Base-by-base conservation (phyloP, 2,329 filamentous ascomycete species). In the Eutypella sp. region DNA sequence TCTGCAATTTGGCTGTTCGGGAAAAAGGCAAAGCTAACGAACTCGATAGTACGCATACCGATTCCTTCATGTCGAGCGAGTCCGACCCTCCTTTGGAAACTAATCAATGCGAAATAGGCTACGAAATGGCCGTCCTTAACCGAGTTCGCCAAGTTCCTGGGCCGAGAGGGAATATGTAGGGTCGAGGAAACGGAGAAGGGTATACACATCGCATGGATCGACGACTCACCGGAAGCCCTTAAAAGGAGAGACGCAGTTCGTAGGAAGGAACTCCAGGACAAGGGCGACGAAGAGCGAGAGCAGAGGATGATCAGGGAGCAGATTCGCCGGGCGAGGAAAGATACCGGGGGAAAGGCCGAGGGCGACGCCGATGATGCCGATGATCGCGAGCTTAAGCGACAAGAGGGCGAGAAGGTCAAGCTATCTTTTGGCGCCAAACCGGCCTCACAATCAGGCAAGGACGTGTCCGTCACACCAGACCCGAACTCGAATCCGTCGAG, bases 151-250 rank as follows among this genome's bases (percentile, higher is more conserved):
- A 95, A 96, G 61, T 73, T 88, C 59, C 70, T 99, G 1, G 91
- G 92, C 0, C 73, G 87, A 19, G 90, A 97, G 65, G 88, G 92
- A 0, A 82, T 96, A 39, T 95, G 89, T 58, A 76, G 88, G 24
- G 91, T 97, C 0, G 90, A 97, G 66, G 92, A 97, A 65, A 89
- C 84, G 34, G 81, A 82, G 5, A 92, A 96, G 65, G 93, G 89
- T 0, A 58, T 97, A 34, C 86, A 90, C 58, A 83, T 99, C 44
- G 76, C 85, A 2, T 99, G 91, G 88, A 84, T 96, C 47, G 92
- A 99, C 61, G 89, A 92, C 57, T 91, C 85, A 29, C 89, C 90
- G 0, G 92, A 96, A 46, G 89, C 90, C 1, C 69, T 97, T 53
- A 76, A 81, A 56, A 73, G 91, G 42, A 81, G 88, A 51, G 92